Evolutionary conservation across 257 asterid genomes (phyloP), one percentile per base, ranked within the genome.

Genomic region (Henckelia pumila): DNA sequence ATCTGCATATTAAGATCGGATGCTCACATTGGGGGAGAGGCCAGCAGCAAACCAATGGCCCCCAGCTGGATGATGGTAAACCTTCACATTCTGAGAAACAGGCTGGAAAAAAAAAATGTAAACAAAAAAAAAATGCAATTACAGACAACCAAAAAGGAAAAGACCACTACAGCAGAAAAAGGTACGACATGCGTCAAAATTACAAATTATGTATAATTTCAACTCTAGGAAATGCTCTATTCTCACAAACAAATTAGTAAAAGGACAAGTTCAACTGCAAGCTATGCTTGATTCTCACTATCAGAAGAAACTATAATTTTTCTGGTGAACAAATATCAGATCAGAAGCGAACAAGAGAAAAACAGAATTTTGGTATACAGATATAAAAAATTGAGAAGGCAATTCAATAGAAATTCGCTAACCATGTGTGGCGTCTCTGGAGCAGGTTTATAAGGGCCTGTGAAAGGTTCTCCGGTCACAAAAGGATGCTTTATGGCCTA

Each of bases 21-120:
- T 28, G 71, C 99, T 94, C 85, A 91, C 97, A 76, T 88, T 94
- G 71, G 99, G 99, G 60, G 99, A 94, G 71, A 94, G 96, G 74
- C 99, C 97, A 62, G 97, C 97, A 26, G 96, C 96, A 70, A 94
- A 94, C 99, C 99, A 94, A 78, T 94, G 97, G 17, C 99, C 99
- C 74, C 91, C 96, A 63, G 96, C 96, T 57, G 99, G 99, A 83
- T 94, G 88, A 77, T 94, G 97, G 76, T 88, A 88, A 67, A 94
- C 99, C 80, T 84, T 94, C 71, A 82, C 80, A 79, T 85, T 88
- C 75, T 83, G 96, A 77, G 96, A 79, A 67, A 94, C 97, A 52
- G 87, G 88, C 99, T 94, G 84, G 32, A 77, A 70, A 73, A 62
- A 61, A 58, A 32, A 57, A 71, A 56, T 58, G 56, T 37, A 16